phyloP scores from a whole-genome alignment of 148 eudicot genomes.

The Persicaria tinctoria region DNA sequence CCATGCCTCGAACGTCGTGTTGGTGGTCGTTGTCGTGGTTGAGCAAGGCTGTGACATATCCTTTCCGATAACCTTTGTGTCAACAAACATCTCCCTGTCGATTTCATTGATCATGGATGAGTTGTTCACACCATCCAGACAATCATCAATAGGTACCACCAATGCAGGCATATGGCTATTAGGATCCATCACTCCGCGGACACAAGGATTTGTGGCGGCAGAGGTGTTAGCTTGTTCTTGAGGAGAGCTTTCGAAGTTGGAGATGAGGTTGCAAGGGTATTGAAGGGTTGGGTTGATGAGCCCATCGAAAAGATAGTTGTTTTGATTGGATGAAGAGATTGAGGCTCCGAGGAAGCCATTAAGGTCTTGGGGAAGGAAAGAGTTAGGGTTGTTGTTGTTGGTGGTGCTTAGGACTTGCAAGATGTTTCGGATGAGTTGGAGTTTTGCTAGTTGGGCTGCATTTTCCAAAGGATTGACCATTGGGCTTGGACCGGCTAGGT shows the following conservation, averaged over 20 bases:
- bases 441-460: conserved; percentile 38
- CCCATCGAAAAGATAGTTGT: not conserved
- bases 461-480: conserved; percentile 14
- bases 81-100: not conserved
- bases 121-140: not conserved
- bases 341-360: conserved; percentile 5
- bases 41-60: not conserved
- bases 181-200: not conserved
- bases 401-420: conserved; percentile 35
- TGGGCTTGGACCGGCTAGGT: conserved; percentile 7
- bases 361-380: conserved; percentile 7
- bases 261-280: not conserved
- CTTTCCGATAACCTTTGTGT: not conserved
- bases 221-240: not conserved
- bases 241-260: not conserved
- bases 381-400: conserved; percentile 5
- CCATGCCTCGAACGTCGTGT: conserved; percentile 24
- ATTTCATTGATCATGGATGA: not conserved
- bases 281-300: not conserved
- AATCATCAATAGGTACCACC: not conserved
- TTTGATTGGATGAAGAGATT: not conserved
- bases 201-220: not conserved
- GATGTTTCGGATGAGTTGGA: conserved; percentile 34
- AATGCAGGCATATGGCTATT: not conserved
- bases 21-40: conserved; percentile 19